A percentile compares a stretch with the other conserved stretches of the same genome.
These are phyloP conservation scores for Wickerhamiella azyma DNA, from an alignment of 805 yeast species.

Conservation along the genomic window DNA sequence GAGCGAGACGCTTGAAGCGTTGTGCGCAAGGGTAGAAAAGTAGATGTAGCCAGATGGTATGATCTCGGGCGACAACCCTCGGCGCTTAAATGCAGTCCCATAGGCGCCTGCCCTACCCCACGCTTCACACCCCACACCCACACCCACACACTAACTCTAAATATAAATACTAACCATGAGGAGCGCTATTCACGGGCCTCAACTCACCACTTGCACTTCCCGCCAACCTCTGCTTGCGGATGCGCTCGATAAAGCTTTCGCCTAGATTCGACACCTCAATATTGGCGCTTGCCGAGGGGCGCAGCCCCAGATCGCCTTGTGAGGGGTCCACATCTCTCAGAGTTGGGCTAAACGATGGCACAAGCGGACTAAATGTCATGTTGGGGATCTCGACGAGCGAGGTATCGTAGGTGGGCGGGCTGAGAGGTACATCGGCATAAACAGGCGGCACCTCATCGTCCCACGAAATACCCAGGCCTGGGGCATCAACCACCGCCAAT, in stretches of 20 bases:
- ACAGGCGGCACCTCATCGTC: constrained; percentile 98
- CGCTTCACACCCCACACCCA: too few species aligned
- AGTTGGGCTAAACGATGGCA: constrained; percentile 17
- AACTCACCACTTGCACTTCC: too few species aligned
- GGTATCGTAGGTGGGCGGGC: constrained; percentile 69
- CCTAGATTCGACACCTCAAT: neutral
- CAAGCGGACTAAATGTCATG: constrained; percentile 14
- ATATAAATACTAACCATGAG: neutral
- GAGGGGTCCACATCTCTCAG: constrained; percentile 19
- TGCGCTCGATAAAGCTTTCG: neutral
- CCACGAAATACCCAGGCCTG: constrained; percentile 96
- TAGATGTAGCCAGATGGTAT: too few species aligned
- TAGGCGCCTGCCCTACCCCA: too few species aligned
- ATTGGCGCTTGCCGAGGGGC: neutral
- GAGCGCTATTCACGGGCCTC: constrained; percentile 4
- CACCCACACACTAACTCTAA: too few species aligned
- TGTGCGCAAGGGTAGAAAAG: neutral
- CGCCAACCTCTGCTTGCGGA: neutral
- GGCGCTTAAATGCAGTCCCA: too few species aligned
- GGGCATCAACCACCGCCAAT: constrained; percentile 67
- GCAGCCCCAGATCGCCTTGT: constrained; percentile 1
- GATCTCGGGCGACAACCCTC: too few species aligned
- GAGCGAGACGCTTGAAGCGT: neutral
- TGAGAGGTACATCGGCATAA: constrained; percentile 70
- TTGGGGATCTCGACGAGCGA: constrained; percentile 20